phyloP scores from a whole-genome alignment of 805 yeast genomes.

The Torulaspora microellipsoides region DNA sequence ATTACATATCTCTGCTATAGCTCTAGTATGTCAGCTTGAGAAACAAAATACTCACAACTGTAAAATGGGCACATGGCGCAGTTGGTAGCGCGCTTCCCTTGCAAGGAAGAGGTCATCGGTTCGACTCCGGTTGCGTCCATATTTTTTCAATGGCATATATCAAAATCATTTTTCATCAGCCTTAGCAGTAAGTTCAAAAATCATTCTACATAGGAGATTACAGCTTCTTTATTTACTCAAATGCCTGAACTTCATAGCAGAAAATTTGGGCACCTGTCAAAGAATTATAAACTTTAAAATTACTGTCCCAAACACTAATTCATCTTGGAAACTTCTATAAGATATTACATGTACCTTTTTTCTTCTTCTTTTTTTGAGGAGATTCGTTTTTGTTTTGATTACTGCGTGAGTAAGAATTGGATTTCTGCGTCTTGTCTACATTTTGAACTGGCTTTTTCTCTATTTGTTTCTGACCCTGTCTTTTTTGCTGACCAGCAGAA shows the following conservation, averaged over 20 bases:
- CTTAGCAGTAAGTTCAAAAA: too few species aligned
- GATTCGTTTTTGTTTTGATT: too few species aligned
- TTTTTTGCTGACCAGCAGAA: conserved; percentile 1
- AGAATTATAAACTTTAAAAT: too few species aligned
- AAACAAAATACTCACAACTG: too few species aligned
- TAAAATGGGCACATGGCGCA: conserved; percentile 63
- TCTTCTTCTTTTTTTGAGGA: conserved; percentile 19
- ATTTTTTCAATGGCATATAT: conserved; percentile 23
- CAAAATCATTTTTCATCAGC: too few species aligned
- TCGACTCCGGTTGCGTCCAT: conserved; percentile 71
- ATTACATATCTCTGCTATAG: too few species aligned
- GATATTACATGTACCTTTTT: conserved; percentile 17
- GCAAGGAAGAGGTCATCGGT: conserved; percentile 74
- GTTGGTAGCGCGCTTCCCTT: conserved; percentile 76
- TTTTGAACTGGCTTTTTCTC: neutral
- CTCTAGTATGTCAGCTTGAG: too few species aligned
- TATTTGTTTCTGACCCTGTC: neutral
- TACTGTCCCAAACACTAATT: too few species aligned
- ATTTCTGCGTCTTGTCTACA: neutral
- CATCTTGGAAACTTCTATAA: conserved; percentile 5
- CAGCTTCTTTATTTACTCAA: too few species aligned
- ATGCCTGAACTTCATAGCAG: too few species aligned
- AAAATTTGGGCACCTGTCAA: too few species aligned
- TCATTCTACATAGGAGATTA: too few species aligned
- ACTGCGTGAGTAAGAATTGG: neutral